Conservation (phyloP, 1,139 yeast species). For the Debaryomycetaceae sp. region DNA sequence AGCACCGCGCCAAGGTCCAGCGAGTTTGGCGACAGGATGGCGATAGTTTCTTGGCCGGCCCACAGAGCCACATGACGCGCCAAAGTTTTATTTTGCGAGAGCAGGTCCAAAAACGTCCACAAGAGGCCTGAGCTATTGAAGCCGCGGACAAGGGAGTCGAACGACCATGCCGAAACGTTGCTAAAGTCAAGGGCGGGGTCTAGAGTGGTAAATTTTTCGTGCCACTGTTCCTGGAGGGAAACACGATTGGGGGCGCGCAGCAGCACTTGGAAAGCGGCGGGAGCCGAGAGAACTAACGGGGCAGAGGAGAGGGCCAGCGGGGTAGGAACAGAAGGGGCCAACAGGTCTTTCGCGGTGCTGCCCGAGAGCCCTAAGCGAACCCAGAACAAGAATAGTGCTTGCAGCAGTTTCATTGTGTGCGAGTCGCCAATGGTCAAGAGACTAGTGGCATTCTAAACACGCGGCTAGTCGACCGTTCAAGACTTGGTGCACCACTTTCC, state of each 20-base stretch:
- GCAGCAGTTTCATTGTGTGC: no score
- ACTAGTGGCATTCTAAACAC: no score
- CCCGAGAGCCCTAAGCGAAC: no score
- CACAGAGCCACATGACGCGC: conserved; percentile 20
- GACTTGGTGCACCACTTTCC: no score
- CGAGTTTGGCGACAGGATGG: conserved; percentile 1
- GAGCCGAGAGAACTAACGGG: background rate
- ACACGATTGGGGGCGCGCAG: background rate
- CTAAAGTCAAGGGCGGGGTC: background rate
- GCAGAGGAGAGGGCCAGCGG: no score
- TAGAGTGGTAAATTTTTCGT: background rate
- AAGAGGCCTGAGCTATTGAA: conserved; percentile 28
- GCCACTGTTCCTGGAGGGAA: background rate
- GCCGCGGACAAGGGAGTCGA: conserved; percentile 1
- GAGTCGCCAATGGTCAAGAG: no score
- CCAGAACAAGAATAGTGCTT: no score
- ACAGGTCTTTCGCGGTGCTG: no score
- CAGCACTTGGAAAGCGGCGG: background rate
- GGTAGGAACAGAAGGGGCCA: no score
- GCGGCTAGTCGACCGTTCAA: no score
- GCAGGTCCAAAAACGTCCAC: conserved; percentile 24
- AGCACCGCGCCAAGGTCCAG: conserved; percentile 5
- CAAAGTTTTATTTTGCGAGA: conserved; percentile 21
- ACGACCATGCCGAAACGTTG: background rate
- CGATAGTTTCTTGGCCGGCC: conserved; percentile 12